phyloP scores from a whole-genome alignment of 2,329 filamentous ascomycete species.

The Hypoxylon rubiginosum region DNA sequence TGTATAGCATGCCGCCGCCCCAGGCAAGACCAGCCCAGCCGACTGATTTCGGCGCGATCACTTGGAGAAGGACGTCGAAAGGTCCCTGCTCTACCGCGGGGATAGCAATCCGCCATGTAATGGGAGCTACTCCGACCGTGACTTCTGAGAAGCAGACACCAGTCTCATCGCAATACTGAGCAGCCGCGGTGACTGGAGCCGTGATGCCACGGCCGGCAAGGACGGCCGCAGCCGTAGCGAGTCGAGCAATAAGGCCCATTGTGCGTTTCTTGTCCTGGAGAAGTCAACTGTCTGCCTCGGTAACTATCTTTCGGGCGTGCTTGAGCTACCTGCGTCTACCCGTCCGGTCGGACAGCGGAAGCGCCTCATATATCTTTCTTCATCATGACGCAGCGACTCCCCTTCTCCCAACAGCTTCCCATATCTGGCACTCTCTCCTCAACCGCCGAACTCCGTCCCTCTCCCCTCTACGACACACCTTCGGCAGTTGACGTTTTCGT shows the following conservation, averaged over 20 bases:
- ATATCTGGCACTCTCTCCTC: slow-evolving; percentile 20
- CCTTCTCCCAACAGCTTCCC: background rate
- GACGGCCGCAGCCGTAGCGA: slow-evolving; percentile 27
- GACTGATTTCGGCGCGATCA: slow-evolving; percentile 45
- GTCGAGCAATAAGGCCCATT: slow-evolving; percentile 39
- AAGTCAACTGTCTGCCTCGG: background rate
- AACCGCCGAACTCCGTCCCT: slow-evolving; percentile 26
- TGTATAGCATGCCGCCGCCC: slow-evolving; percentile 49
- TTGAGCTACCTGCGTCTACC: slow-evolving; percentile 9
- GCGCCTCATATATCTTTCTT: slow-evolving; percentile 38
- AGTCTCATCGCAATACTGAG: slow-evolving; percentile 44
- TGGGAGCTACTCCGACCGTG: slow-evolving; percentile 39
- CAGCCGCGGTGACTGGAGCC: slow-evolving; percentile 20
- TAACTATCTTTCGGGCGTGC: slow-evolving; percentile 14
- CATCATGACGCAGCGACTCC: slow-evolving; percentile 8
- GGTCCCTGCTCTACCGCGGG: slow-evolving; percentile 44
- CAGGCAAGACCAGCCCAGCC: slow-evolving; percentile 49
- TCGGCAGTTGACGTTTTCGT: slow-evolving; percentile 39
- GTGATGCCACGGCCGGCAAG: slow-evolving; percentile 27
- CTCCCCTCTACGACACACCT: slow-evolving; percentile 17
- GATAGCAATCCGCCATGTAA: slow-evolving; percentile 45
- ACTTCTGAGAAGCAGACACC: slow-evolving; percentile 46
- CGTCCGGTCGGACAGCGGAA: slow-evolving; percentile 23
- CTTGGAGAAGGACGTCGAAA: slow-evolving; percentile 48
- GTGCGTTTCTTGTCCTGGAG: slow-evolving; percentile 23